phyloP scores from a whole-genome alignment of 305 asterid genomes.

The Stenogyne calaminthoides region DNA sequence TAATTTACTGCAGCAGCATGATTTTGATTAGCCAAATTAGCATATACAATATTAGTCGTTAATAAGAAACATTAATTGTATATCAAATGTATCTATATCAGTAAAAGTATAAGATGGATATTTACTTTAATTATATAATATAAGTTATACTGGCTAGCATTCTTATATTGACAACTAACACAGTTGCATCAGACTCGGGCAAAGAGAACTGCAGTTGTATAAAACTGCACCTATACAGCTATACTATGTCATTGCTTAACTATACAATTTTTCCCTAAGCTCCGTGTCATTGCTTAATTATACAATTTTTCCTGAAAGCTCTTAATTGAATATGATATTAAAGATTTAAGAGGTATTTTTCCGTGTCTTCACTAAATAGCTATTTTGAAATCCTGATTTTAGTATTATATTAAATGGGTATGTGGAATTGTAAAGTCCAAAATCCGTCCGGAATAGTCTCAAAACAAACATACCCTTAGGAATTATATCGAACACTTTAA shows the following conservation, averaged over 20 bases:
- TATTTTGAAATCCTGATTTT: too few species aligned
- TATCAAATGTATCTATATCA: background rate
- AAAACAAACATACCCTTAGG: too few species aligned
- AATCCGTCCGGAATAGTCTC: too few species aligned
- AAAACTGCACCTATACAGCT: background rate
- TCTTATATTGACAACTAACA: background rate
- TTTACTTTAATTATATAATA: background rate
- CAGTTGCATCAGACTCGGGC: background rate
- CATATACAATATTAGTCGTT: too few species aligned
- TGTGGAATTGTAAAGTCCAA: too few species aligned
- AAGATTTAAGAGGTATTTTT: slow-evolving; percentile 2
- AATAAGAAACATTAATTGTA: too few species aligned
- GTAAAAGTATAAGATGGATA: background rate
- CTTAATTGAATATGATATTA: background rate
- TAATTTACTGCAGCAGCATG: too few species aligned
- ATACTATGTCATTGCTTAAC: background rate
- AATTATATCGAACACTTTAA: too few species aligned
- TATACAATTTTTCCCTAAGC: too few species aligned
- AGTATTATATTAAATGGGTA: too few species aligned
- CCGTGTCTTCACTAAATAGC: too few species aligned
- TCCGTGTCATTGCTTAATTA: background rate
- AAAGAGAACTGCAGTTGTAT: background rate
- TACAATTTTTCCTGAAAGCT: background rate
- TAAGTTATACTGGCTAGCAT: background rate
- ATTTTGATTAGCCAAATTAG: too few species aligned